Evolutionary conservation across 2,329 filamentous ascomycete species (phyloP).

Genomic region (Phoma herbarum): DNA sequence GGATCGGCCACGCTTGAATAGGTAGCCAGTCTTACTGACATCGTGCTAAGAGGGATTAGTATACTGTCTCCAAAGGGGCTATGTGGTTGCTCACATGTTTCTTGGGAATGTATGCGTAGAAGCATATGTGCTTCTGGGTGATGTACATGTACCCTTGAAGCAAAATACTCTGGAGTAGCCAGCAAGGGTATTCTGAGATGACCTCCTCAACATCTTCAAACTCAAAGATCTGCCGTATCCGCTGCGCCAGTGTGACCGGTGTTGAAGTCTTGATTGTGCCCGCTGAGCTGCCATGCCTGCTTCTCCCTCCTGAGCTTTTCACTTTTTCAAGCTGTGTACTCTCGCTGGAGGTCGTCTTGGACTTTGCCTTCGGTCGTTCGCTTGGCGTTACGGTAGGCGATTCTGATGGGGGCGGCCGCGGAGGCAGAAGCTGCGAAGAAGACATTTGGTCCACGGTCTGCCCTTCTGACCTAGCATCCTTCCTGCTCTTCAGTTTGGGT

Average conservation of each 20-base stretch:
- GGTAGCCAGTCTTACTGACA: slow-evolving; percentile 84
- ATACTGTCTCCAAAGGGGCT: not conserved
- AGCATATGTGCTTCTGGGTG: slow-evolving; percentile 90
- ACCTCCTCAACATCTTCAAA: slow-evolving; percentile 86
- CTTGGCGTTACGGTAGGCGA: slow-evolving; percentile 16
- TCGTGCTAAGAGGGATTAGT: slow-evolving; percentile 43
- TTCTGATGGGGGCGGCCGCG: slow-evolving; percentile 35
- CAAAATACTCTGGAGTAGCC: slow-evolving; percentile 88
- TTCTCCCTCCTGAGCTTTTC: slow-evolving; percentile 34
- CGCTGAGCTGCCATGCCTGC: slow-evolving; percentile 37
- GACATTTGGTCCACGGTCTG: slow-evolving; percentile 61
- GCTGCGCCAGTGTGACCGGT: slow-evolving; percentile 70
- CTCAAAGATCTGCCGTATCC: slow-evolving; percentile 71
- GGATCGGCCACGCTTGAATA: slow-evolving; percentile 86
- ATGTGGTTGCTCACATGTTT: slow-evolving; percentile 73
- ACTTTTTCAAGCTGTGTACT: slow-evolving; percentile 36
- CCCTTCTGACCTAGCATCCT: slow-evolving; percentile 37
- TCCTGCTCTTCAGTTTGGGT: slow-evolving; percentile 60
- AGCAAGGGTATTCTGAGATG: slow-evolving; percentile 91
- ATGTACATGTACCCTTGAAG: slow-evolving; percentile 97
- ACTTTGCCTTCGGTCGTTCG: slow-evolving; percentile 29
- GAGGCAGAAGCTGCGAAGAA: slow-evolving; percentile 52
- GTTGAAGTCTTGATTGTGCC: slow-evolving; percentile 32
- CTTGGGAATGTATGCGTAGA: slow-evolving; percentile 96
- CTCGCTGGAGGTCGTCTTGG: slow-evolving; percentile 35